Base-by-base conservation (phyloP, 2,329 filamentous ascomycete genomes). In the Fusarium sp. region DNA sequence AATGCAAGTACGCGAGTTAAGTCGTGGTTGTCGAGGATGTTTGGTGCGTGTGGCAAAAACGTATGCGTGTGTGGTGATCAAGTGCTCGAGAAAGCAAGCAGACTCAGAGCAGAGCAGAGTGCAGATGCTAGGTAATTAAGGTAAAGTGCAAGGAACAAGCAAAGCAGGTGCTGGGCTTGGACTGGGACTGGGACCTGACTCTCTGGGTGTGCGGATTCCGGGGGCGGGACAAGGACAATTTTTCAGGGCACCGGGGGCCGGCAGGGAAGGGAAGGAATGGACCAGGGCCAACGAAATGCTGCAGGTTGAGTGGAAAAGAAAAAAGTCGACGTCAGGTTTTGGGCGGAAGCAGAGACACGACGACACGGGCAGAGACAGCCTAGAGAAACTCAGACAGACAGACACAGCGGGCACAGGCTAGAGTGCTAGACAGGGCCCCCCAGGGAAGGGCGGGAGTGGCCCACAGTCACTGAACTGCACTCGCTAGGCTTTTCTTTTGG, bases 171-270 rank as follows among this genome's bases (percentile, higher is more conserved):
- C 23, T 63, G 58, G 51, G 26, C 26, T 28, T 28, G 26, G 28
- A 30, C 31, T 34, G 6, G 12, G 31, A 23, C 16, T 34, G 16
- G 19, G 26, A 30, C 12, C 16, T 49, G 28, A 34, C 48, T 39
- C 21, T 23, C 21, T 23, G 23, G 62, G 68, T 45, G 62, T 70
- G 66, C 28, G 53, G 54, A 52, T 51, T 64, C 49, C 48, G 64
- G 73, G 69, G 70, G 71, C 69, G 72, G 73, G 65, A 72, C 68
- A 69, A 68, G 71, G 70, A 70, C 67, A 74, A 71, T 71, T 74
- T 75, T 75, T 68, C 65, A 72, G 68, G 59, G 61, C 65, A 54
- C 59, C 56, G 62, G 61, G 61, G 62, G 41, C 58, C 57, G 65
- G 55, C 63, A 69, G 42, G 67, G 68, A 65, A 71, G 62, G 65